Evolutionary conservation across 805 yeast species (phyloP).

Genomic region (Yamadazyma nakazawae): DNA sequence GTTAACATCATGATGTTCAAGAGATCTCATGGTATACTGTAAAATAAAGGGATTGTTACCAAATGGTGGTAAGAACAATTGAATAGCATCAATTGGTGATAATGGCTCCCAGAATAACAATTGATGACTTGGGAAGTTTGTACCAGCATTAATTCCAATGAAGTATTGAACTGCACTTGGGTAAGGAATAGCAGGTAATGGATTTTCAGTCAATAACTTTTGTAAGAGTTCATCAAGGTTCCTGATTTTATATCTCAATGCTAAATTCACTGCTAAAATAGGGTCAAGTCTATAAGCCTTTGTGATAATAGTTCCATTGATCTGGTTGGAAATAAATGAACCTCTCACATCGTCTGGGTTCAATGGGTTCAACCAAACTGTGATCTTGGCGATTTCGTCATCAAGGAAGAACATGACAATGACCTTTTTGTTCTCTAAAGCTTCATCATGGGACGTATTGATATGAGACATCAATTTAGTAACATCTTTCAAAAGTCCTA

Average conservation of each 20-base stretch:
- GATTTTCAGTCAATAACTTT: slow-evolving; percentile 49
- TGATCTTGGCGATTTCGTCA: slow-evolving; percentile 69
- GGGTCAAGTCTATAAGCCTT: slow-evolving; percentile 69
- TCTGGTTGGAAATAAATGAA: slow-evolving; percentile 26
- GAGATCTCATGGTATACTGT: slow-evolving; percentile 87
- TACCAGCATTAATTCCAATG: slow-evolving; percentile 36
- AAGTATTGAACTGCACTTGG: slow-evolving; percentile 61
- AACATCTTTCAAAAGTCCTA: slow-evolving; percentile 53
- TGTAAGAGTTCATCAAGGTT: slow-evolving; percentile 40
- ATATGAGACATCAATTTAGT: slow-evolving; percentile 27
- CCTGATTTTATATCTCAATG: slow-evolving; percentile 52
- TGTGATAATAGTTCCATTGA: slow-evolving; percentile 42
- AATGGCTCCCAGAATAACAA: slow-evolving; percentile 70
- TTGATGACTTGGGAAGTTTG: slow-evolving; percentile 37
- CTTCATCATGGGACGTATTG: slow-evolving; percentile 20
- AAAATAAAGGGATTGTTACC: slow-evolving; percentile 62
- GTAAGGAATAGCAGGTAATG: slow-evolving; percentile 53
- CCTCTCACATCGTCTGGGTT: slow-evolving; percentile 42
- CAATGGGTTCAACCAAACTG: slow-evolving; percentile 75
- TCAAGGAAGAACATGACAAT: slow-evolving; percentile 62
- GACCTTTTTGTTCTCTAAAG: slow-evolving; percentile 47
- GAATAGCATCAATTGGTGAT: slow-evolving; percentile 82
- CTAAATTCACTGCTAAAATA: slow-evolving; percentile 65
- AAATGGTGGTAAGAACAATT: slow-evolving; percentile 73
- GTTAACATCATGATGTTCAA: slow-evolving; percentile 83